These are phyloP conservation scores for Barbarea vulgaris DNA, from an alignment of 345 rosid genomes.

Conservation along the genomic window DNA sequence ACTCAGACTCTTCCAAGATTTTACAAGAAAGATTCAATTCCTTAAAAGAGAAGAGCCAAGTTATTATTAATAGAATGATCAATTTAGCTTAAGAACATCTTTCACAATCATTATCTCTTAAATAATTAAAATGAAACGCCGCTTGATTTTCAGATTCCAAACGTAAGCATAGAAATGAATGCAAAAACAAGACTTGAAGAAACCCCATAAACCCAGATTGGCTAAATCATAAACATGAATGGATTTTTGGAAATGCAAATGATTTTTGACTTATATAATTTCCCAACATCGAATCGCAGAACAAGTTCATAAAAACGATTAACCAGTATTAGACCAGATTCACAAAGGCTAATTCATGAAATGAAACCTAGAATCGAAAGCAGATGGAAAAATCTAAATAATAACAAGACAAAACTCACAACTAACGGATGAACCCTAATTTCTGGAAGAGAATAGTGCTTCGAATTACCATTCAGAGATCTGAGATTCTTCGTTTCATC, in stretches of 20 bases:
- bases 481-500: conserved; percentile 9
- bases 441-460: conserved; percentile 6
- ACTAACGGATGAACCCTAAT: conserved; percentile 24
- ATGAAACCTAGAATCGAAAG: background rate
- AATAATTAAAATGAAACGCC: background rate
- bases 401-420: background rate
- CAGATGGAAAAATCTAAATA: background rate
- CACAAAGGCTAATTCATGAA: conserved; percentile 3
- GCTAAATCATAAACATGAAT: background rate
- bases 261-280: background rate
- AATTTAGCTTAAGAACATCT: background rate
- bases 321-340: background rate
- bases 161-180: background rate
- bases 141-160: background rate
- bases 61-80: background rate
- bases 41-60: background rate
- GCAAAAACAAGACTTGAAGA: conserved; percentile 10
- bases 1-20: background rate
- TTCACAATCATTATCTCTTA: background rate
- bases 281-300: conserved; percentile 8
- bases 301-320: background rate
- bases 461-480: conserved; percentile 30
- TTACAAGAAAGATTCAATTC: background rate
- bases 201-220: conserved; percentile 5
- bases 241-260: background rate